Percentiles rank a stretch among this genome's conserved stretches.
These are phyloP conservation scores for Acanthamoeba quina DNA, from an alignment of 208 protist genomes.

Conservation along the genomic window DNA sequence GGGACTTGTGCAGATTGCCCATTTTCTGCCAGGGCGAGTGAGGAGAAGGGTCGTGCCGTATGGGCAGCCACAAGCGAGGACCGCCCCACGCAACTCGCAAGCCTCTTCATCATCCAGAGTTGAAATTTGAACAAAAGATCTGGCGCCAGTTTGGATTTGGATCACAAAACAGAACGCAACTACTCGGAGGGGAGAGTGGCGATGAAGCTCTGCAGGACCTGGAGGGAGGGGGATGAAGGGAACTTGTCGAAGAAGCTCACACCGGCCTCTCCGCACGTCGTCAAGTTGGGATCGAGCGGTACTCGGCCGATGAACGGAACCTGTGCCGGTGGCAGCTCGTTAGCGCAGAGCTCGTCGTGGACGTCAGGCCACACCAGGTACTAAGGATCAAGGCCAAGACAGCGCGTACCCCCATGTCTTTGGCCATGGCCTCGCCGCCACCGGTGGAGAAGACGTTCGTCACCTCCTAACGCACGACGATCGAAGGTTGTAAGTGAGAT, in stretches of 20 bases:
- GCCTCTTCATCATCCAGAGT: no score
- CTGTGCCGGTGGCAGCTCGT: not conserved
- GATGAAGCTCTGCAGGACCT: not conserved
- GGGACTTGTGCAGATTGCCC: no score
- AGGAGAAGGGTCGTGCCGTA: no score
- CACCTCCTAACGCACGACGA: not conserved
- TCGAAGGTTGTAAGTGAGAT: no score
- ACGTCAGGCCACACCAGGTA: not conserved
- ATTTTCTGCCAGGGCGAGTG: no score
- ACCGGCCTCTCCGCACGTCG: slow-evolving; percentile 79
- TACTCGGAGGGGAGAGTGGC: not conserved
- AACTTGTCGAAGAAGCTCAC: slow-evolving; percentile 14
- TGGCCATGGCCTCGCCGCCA: slow-evolving; percentile 57
- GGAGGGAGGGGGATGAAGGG: not conserved
- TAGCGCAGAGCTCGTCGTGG: not conserved
- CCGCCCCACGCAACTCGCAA: no score
- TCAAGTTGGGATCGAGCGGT: slow-evolving; percentile 89
- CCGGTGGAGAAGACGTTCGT: not conserved
- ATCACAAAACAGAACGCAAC: no score
- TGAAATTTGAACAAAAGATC: not conserved
- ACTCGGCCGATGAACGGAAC: slow-evolving; percentile 86
- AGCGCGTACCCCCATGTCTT: not conserved
- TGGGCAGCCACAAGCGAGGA: not conserved
- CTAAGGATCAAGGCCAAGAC: not conserved
- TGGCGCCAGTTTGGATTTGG: no score